Base-by-base conservation (phyloP, 140 eudicot species). In the Bidens hawaiensis region DNA sequence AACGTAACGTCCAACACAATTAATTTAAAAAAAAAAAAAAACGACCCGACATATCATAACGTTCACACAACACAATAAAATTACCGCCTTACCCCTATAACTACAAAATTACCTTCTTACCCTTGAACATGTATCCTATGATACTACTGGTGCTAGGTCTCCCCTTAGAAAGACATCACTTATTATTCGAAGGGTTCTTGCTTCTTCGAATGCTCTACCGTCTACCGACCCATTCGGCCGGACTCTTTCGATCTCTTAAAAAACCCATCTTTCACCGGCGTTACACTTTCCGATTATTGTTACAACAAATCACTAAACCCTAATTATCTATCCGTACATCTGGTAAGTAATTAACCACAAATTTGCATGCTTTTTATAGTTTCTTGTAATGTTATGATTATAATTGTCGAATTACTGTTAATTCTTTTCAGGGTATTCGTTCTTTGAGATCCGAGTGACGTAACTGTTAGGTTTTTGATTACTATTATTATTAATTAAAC, bases 371-470 rank as follows among this genome's bases (percentile, higher is more conserved):
- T 36, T 43, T 18, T 6, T 50, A 33, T 17, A 9, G 4, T 38
- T 38, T 38, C 14, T 9, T 15, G 45, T 65, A 24, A 58, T 71
- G 56, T 57, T 68, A 11, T 60, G 24, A n/a, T 40, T 10, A 40
- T 70, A 26, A 14, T 38, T 9, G 17, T 71, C 18, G 13, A 60
- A 23, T 62, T 40, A 50, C 49, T 71, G 13, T 48, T 11, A 34
- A 12, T 50, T 61, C 15, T 40, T 25, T 40, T 57, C 34, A 34
- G 33, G n/a, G 65, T 19, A 5, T 73, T 79, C 75, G 73, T 68
- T 80, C 63, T 62, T 27, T 24, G 75, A 54, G 83, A 79, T 82
- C 86, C 54, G 80, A 58, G 24, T 43, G 18, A 18, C 61, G 13
- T 62, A 28, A 41, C 18, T 24, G 2, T 50, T 47, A 55, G 46